Base-by-base conservation (phyloP, 176 grass and related monocot species). In the Dactylis glomerata region DNA sequence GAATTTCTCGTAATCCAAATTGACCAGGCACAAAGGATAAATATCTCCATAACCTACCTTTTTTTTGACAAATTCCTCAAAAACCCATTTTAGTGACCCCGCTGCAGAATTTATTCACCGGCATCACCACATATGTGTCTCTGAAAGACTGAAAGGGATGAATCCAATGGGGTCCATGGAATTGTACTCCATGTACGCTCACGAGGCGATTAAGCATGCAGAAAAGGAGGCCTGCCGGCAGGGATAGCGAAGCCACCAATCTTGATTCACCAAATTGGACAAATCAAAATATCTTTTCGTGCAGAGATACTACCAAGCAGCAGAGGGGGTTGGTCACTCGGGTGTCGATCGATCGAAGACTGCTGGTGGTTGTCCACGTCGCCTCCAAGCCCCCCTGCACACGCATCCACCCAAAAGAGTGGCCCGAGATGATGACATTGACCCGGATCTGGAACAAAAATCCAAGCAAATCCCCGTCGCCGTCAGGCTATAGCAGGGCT, bases 281-380 rank as follows among this genome's bases (percentile, higher is more conserved):
- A 41, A 58, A 58, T 61, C 22, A 41, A 71, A 40, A 36, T 23
- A 51, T 62, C 16, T 70, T 77, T 57, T 41, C 10, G 52, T 32
- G 10, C 7, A 10, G 5, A n/a, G 6, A 36, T 10, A 64, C 22
- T 37, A 67, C 40, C 37, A 58, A 30, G 47, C 55, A 22, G 50
- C 72, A 1, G 8, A 5, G 20, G 23, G 32, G 54, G 65, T 73
- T 63, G 65, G 41, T 72, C 65, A 81, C 22, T 34, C 51, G 79
- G 45, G 33, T 14, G 73, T 23, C 10, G 41, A 38, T 50, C 9
- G 30, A 62, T 37, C 10, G 23, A 64, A 54, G 68, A 40, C 30
- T 19, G 30, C 33, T 31, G 3, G 49, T 37, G 79, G 63, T 6
- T 65, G 64, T 88, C 85, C 86, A 78, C 69, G 74, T 83, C 73